Percentiles rank a stretch among this genome's conserved stretches.
Evolutionary conservation across 108 stramenopile genomes (phyloP).

Genomic region (Licmophora abbreviata): DNA sequence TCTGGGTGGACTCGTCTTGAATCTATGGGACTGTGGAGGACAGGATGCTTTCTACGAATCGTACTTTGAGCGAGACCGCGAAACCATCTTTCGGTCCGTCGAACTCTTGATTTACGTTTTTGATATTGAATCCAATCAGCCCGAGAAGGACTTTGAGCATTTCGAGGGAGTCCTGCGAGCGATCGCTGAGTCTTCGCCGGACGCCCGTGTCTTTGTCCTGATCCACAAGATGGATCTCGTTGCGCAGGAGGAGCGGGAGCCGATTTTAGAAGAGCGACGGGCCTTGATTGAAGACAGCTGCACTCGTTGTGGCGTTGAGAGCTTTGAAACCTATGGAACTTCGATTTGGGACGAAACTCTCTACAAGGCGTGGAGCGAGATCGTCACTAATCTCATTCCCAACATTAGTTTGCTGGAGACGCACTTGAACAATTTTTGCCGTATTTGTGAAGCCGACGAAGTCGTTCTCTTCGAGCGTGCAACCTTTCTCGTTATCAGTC

Average conservation of each 20-base stretch:
- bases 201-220: slow-evolving; percentile 93
- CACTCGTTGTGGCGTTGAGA: slow-evolving; percentile 55
- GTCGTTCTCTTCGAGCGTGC: slow-evolving; percentile 97
- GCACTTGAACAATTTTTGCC: slow-evolving; percentile 89
- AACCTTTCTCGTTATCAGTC: slow-evolving; percentile 95
- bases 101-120: slow-evolving; percentile 99
- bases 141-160: slow-evolving; percentile 90
- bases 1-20: slow-evolving; percentile 94
- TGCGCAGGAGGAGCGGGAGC: slow-evolving; percentile 70
- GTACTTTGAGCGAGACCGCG: slow-evolving; percentile 97
- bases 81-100: slow-evolving; percentile 94
- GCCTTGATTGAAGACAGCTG: slow-evolving; percentile 74
- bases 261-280: slow-evolving; percentile 79
- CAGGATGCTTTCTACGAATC: slow-evolving; percentile 96
- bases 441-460: slow-evolving; percentile 95
- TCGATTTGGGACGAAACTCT: slow-evolving; percentile 99
- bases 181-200: slow-evolving; percentile 91
- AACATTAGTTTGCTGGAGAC: slow-evolving; percentile 90
- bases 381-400: slow-evolving; percentile 96
- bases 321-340: slow-evolving; percentile 87
- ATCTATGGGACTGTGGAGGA: slow-evolving; percentile 99
- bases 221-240: slow-evolving; percentile 99
- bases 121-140: slow-evolving; percentile 88
- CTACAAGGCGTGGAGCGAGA: slow-evolving; percentile 95
- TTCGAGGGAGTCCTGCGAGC: slow-evolving; percentile 85